Evolutionary conservation across 179 eudicot species (phyloP), one percentile per base, ranked within the genome.

Genomic region (Beta macrorhiza): DNA sequence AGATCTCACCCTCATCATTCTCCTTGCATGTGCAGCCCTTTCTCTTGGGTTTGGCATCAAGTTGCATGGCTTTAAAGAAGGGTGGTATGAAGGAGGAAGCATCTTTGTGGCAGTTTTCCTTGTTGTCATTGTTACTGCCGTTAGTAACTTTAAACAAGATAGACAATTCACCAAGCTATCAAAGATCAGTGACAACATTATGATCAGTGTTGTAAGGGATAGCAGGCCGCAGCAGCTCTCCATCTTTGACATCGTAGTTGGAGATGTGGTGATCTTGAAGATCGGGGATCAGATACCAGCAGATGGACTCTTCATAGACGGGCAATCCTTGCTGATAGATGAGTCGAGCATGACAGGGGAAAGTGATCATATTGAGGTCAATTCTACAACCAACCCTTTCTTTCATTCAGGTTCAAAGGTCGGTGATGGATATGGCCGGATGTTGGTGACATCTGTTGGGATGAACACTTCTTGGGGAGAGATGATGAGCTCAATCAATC

Each of bases 301-400:
- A 29, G 90, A 87, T 7, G 90, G 90, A 42, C 55, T 87, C 20
- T 81, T 85, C 72, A 73, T 87, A 71, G 85, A 82, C 8, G 88
- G 90, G 0, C 85, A 87, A 67, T 87, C 90, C 16, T 55, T 87
- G 82, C 79, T 81, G 67, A 69, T 87, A 80, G 90, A 87, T 12
- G 88, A 87, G 85, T 87, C 90, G n/a, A 87, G 90, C 80, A 87
- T 84, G 78, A 87, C 90, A 4, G 90, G 90, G 17, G 86, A 87
- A 67, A 87, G 90, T 63, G 90, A 87, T 47, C 88, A 85, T n/a
- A 81, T 85, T 5, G 88, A 87, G 32, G 82, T 87, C 22, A 72
- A 87, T 73, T 69, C 77, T 12, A 49, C 45, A 8, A 77, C 45
- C 52, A 85, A 85, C 70, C 90, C 90, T 2, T 87, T 87, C 74